A percentile compares a stretch with the other conserved stretches of the same genome.
Conservation (phyloP, 768 basidiomycete genomes). For the Atractiella rhizophila region DNA sequence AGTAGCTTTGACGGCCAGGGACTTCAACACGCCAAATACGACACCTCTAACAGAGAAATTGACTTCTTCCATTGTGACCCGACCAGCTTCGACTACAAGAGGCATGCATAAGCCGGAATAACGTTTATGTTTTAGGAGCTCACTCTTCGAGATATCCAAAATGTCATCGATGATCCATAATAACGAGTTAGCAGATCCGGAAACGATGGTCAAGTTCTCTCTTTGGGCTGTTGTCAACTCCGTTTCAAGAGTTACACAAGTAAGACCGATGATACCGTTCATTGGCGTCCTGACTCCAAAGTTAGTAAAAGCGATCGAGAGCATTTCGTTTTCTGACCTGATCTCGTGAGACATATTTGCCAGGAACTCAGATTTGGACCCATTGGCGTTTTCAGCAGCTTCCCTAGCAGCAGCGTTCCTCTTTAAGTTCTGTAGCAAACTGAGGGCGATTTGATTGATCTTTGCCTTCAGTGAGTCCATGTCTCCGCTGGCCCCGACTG, state of each 20-base stretch:
- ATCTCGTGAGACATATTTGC: conserved; percentile 14
- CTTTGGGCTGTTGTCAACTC: conserved; percentile 82
- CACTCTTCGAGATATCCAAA: conserved; percentile 97
- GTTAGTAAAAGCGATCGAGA: background rate
- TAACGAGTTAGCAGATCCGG: conserved; percentile 72
- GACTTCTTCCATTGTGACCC: conserved; percentile 99
- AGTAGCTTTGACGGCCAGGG: conserved; percentile 84
- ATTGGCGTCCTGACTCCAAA: conserved; percentile 49
- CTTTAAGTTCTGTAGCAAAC: conserved; percentile 83
- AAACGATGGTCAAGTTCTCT: conserved; percentile 83
- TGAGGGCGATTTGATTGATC: conserved; percentile 97
- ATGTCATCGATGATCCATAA: conserved; percentile 97
- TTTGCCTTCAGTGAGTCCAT: conserved; percentile 97
- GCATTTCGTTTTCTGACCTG: conserved; percentile 1
- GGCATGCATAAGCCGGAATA: conserved; percentile 5
- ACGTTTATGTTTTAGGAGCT: conserved; percentile 21
- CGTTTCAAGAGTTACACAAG: conserved; percentile 75
- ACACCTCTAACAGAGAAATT: conserved; percentile 91
- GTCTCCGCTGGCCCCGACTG: conserved; percentile 90
- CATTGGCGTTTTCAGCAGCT: conserved; percentile 14
- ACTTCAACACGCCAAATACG: conserved; percentile 91
- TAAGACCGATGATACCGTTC: conserved; percentile 99
- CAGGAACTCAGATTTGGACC: conserved; percentile 13
- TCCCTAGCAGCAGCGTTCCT: conserved; percentile 95
- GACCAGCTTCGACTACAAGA: conserved; percentile 69